These are phyloP conservation scores for Aspergillus proliferans DNA, from an alignment of 2,329 filamentous ascomycete species.

Conservation along the genomic window DNA sequence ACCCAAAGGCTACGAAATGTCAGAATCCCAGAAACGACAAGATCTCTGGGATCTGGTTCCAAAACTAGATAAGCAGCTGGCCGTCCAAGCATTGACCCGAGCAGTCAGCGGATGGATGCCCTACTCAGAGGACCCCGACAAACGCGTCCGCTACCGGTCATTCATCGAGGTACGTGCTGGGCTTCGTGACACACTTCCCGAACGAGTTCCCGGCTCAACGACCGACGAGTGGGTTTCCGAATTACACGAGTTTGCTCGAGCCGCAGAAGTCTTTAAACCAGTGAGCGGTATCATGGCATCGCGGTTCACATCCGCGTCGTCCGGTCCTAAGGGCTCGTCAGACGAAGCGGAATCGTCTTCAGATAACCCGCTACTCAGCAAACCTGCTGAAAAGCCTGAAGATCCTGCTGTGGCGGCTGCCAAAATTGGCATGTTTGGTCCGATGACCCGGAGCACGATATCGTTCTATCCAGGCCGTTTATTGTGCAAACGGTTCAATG, in stretches of 20 bases:
- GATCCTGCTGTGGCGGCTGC: conserved; percentile 84
- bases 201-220: conserved; percentile 45
- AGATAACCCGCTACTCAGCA: conserved; percentile 39
- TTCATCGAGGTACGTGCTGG: conserved; percentile 76
- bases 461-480: conserved; percentile 76
- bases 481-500: conserved; percentile 90
- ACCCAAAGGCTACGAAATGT: conserved; percentile 57
- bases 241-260: conserved; percentile 68
- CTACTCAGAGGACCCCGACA: conserved; percentile 74
- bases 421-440: conserved; percentile 84
- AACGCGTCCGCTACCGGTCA: conserved; percentile 70
- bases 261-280: conserved; percentile 78
- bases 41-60: conserved; percentile 56
- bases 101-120: conserved; percentile 66
- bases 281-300: conserved; percentile 90
- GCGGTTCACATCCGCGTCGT: conserved; percentile 66
- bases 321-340: conserved; percentile 33
- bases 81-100: conserved; percentile 61
- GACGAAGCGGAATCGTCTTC: conserved; percentile 25
- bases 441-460: conserved; percentile 66
- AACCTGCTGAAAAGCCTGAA: conserved; percentile 51
- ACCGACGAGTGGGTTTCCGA: conserved; percentile 75
- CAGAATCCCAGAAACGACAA: conserved; percentile 57
- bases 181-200: conserved; percentile 52
- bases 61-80: conserved; percentile 59